phyloP scores from a whole-genome alignment of 1,284 basidiomycete species.

The Ustilago curta region DNA sequence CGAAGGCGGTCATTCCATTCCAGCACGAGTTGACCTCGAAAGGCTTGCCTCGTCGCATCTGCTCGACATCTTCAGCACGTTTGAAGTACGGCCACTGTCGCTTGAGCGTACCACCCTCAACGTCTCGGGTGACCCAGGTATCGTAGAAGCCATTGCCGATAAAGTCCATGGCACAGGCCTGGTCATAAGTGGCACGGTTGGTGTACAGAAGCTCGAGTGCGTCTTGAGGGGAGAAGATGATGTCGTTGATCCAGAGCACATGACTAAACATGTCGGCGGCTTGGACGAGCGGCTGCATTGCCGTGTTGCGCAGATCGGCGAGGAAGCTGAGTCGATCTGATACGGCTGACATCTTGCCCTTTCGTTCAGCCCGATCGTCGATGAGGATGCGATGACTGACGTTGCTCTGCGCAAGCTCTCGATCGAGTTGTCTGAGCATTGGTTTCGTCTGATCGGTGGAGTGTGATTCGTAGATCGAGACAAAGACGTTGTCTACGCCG shows the following conservation, averaged over 20 bases:
- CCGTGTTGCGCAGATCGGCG: constrained; percentile 54
- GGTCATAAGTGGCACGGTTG: constrained; percentile 73
- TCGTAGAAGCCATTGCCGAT: constrained; percentile 73
- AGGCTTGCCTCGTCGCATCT: constrained; percentile 68
- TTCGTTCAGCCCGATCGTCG: constrained; percentile 45
- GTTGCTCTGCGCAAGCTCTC: constrained; percentile 60
- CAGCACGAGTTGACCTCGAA: constrained; percentile 75
- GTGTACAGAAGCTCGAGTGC: constrained; percentile 73
- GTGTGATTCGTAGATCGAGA: constrained; percentile 75
- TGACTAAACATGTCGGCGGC: constrained; percentile 29
- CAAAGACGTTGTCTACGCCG: constrained; percentile 73
- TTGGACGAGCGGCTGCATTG: constrained; percentile 50
- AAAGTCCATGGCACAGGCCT: constrained; percentile 75
- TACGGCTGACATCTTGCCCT: constrained; percentile 32
- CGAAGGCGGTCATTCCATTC: constrained; percentile 75
- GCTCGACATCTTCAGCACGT: constrained; percentile 69
- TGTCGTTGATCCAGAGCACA: constrained; percentile 63
- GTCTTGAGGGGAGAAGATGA: constrained; percentile 41
- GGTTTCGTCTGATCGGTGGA: constrained; percentile 72
- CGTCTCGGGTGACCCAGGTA: constrained; percentile 65
- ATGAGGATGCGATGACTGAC: constrained; percentile 49
- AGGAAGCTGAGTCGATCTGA: constrained; percentile 50
- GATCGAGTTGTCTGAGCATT: constrained; percentile 70
- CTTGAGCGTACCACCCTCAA: constrained; percentile 69
- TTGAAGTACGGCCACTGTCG: constrained; percentile 74